Base-by-base conservation (phyloP, 139 green algal genomes). In the Chlamydomonas sphaeroides region DNA sequence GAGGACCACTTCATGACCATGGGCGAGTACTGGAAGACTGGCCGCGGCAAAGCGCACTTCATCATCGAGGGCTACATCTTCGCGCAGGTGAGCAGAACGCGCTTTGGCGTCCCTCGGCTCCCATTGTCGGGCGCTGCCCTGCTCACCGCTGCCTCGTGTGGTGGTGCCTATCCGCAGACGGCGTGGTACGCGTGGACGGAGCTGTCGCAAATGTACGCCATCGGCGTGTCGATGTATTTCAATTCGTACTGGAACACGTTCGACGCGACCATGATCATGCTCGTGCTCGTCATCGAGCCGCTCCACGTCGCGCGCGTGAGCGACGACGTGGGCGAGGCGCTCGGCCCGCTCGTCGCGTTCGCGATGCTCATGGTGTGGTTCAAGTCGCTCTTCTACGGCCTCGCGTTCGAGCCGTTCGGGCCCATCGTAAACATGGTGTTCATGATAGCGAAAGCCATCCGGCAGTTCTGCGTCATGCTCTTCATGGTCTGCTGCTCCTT, bases 401-500 rank as follows among this genome's bases (percentile, higher is more conserved):
- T 90, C 30, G 87, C 77, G 21, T 90, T 90, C 68, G 87, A 90
- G 87, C 72, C 71, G 35, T 86, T 82, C 23, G 87, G 83, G 10
- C 78, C 83, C 6, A 51, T 90, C 41, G 73, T 90, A 33, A 78
- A 90, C 73, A 85, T 85, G 80, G 72, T 90, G 25, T 85, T 88
- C 51, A 71, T 85, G 62, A 74, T 89, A 20, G 56, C 41, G 21
- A 84, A 82, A 63, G 71, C 57, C n/a, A 65, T 86, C 59, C 82
- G 86, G 33, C 72, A 84, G 53, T 79, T 84, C 53, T 10, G 74
- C 23, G 35, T 69, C 15, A 56, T 86, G 80, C 45, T 88, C 15
- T 80, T 84, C 83, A 84, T 88, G 83, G 73, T 66, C 70, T 75
- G 72, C 48, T 74, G 72, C 75, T 41, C 78, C 26, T 88, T 88